Evolutionary conservation across 1,139 yeast genomes (phyloP), one percentile per base, ranked within the genome.

Genomic region (Fermentozyma sake): DNA sequence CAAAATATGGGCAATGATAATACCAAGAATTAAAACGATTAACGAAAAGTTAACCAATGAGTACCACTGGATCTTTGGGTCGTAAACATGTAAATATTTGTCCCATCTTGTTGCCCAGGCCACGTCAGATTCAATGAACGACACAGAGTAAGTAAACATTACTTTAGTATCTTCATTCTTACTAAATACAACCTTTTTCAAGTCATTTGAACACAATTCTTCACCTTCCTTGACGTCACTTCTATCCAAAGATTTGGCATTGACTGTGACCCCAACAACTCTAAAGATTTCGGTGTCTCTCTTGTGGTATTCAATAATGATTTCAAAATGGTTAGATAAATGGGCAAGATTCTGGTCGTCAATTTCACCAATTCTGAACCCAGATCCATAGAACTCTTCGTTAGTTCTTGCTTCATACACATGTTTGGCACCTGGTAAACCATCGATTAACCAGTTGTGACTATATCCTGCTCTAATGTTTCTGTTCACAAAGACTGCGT

Each of bases 61-160:
- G 50, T 86, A 83, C 98, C 97, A 89, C 61, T 91, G 97, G 44
- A 91, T 82, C 53, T 82, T 81, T 31, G 96, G 94, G 52, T 86
- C 95, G 51, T 79, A 82, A 19, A 83, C 93, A 48, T 86, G 95
- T 48, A 91, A 70, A 53, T 91, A 91, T 55, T 86, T 85, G 55
- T 91, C 98, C 99, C 99, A 91, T 62, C 99, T 79, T 1, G 97
- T 91, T 17, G 97, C 97, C 98, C 97, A 91, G 7, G 80, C 77
- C 9, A 93, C 84, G 9, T 61, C 63, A 10, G 94, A 81, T 33
- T 72, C 71, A 16, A 61, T 55, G 69, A 91, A 91, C 8, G 48
- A 48, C 13, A 81, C 74, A 3, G 79, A 52, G 44, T 67, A 67
- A 7, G 72, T 59, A 44, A 51, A 67, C 27, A 43, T 26, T 4